Evolutionary conservation across 2,329 filamentous ascomycete genomes (phyloP).

Genomic region (Sarocladium strictum): DNA sequence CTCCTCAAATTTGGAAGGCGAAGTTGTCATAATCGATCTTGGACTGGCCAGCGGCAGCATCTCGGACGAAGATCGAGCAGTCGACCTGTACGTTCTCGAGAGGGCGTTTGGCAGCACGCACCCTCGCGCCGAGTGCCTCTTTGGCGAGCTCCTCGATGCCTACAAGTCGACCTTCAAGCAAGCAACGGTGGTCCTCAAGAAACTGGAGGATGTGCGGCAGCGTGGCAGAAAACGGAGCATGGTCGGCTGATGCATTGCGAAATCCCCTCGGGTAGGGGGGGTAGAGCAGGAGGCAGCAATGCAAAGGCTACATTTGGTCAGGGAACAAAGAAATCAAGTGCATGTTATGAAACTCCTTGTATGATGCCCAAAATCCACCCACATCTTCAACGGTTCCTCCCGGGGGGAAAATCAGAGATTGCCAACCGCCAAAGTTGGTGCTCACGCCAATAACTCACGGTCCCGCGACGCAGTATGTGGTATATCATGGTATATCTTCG

Average conservation of each 20-base stretch:
- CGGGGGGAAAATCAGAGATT: background rate
- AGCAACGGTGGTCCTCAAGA: slow-evolving; percentile 67
- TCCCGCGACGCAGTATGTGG: background rate
- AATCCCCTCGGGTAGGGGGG: no score
- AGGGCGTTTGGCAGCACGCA: slow-evolving; percentile 93
- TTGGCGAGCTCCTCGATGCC: slow-evolving; percentile 64
- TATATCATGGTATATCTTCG: background rate
- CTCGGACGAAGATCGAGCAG: slow-evolving; percentile 87
- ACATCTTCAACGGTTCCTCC: background rate
- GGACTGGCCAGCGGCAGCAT: slow-evolving; percentile 77
- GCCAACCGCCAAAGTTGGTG: background rate
- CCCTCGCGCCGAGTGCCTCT: slow-evolving; percentile 74
- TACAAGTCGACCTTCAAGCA: slow-evolving; percentile 74
- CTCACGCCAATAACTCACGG: background rate
- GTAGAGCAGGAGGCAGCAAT: background rate
- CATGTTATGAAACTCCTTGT: slow-evolving; percentile 7
- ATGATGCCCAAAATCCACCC: slow-evolving; percentile 7
- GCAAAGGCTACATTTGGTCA: no score
- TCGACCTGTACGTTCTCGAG: slow-evolving; percentile 94
- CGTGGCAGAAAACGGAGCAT: slow-evolving; percentile 95
- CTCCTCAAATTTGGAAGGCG: slow-evolving; percentile 47
- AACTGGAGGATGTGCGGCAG: slow-evolving; percentile 86
- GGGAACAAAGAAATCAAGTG: background rate
- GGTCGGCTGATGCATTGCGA: slow-evolving; percentile 60
- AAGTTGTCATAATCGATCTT: slow-evolving; percentile 90